Conservation (phyloP, 2,329 filamentous ascomycete genomes). For the Fusarium sororula region DNA sequence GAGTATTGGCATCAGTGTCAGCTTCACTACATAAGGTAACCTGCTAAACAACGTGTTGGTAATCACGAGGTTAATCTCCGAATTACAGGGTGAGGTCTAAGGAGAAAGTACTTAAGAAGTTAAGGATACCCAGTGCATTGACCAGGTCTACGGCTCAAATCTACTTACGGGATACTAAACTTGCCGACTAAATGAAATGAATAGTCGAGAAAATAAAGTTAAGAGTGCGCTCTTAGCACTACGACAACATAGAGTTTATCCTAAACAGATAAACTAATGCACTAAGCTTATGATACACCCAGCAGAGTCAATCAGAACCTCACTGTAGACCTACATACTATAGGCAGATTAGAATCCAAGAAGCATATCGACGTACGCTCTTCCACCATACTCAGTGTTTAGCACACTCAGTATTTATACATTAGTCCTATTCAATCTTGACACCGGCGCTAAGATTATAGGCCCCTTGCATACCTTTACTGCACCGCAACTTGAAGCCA, state of each 20-base stretch:
- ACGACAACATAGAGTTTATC: background rate
- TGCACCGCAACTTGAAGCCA: background rate
- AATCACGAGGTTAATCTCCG: background rate
- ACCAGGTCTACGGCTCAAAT: too few relatives aligned
- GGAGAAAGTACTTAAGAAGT: too few relatives aligned
- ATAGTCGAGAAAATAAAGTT: background rate
- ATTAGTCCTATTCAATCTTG: background rate
- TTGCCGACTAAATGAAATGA: too few relatives aligned
- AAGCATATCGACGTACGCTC: background rate
- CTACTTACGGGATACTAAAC: too few relatives aligned
- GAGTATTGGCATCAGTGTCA: rapidly evolving
- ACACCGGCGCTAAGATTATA: background rate
- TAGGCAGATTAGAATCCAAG: too few relatives aligned
- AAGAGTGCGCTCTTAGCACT: background rate
- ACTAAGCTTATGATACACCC: background rate
- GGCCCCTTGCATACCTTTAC: background rate
- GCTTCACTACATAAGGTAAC: rapidly evolving
- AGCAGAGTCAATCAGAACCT: background rate
- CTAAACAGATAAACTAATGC: background rate
- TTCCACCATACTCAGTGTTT: background rate
- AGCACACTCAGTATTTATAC: background rate
- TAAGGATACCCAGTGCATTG: too few relatives aligned
- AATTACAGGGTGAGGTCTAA: too few relatives aligned
- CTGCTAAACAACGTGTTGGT: background rate
- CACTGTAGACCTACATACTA: background rate